Conservation (phyloP, 1,284 basidiomycete genomes). For the Apiotrichum sp. region DNA sequence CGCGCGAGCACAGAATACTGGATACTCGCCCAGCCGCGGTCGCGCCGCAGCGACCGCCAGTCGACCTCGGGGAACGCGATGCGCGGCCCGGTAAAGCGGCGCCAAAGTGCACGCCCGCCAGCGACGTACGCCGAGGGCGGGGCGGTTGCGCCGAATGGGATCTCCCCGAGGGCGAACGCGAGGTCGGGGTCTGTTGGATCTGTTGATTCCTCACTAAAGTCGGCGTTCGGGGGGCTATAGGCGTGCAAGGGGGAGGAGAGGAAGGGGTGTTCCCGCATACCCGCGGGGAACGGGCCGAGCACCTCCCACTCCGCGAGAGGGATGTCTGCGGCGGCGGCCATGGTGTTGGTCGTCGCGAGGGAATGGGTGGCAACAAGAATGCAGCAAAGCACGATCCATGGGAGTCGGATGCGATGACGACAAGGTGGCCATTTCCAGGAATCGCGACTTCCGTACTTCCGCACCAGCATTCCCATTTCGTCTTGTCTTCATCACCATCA, state of each 20-base stretch:
- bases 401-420: no score
- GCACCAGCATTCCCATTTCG: no score
- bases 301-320: slow-evolving; percentile 14
- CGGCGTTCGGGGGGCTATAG: slow-evolving; percentile 9
- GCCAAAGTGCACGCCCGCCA: slow-evolving; percentile 36
- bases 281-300: slow-evolving; percentile 39
- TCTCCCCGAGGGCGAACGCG: slow-evolving; percentile 23
- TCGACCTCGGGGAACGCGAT: slow-evolving; percentile 9
- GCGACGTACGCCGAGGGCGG: slow-evolving; percentile 33
- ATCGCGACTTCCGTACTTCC: no score
- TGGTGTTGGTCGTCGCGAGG: no score
- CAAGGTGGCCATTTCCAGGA: no score
- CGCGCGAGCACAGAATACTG: slow-evolving; percentile 38
- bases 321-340: no score
- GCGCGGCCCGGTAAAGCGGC: slow-evolving; percentile 27
- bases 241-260: slow-evolving; percentile 31
- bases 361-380: no score
- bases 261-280: slow-evolving; percentile 43
- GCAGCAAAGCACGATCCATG: no score
- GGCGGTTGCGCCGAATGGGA: slow-evolving; percentile 9
- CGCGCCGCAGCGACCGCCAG: slow-evolving; percentile 39
- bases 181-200: slow-evolving; percentile 21
- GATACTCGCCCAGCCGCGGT: slow-evolving; percentile 43
- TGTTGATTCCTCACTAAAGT: neutral
- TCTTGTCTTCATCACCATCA: no score